A percentile compares a stretch with the other conserved stretches of the same genome.
These are phyloP conservation scores for Talaromyces stipitatus DNA, from an alignment of 495 filamentous ascomycete genomes.

Conservation along the genomic window DNA sequence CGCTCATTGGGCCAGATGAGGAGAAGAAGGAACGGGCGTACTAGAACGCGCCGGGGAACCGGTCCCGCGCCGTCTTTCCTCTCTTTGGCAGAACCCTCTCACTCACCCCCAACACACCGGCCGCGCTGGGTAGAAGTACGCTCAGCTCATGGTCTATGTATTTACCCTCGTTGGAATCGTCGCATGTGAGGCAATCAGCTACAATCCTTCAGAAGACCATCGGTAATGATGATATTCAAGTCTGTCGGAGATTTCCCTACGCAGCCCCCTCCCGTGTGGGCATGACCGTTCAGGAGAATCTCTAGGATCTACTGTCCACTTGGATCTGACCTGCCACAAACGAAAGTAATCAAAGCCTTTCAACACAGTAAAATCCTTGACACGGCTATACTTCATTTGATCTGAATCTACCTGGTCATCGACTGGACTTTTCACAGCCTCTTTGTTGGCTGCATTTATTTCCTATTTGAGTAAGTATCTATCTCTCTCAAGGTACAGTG, in stretches of 20 bases:
- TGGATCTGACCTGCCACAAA: neutral
- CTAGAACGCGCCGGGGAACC: neutral
- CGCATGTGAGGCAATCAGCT: conserved; percentile 6
- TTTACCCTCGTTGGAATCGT: conserved; percentile 41
- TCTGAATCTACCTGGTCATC: neutral
- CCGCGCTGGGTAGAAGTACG: too few species aligned
- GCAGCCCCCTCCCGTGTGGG: neutral
- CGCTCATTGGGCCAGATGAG: conserved; percentile 39
- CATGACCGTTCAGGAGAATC: neutral
- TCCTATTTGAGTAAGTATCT: neutral
- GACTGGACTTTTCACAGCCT: neutral
- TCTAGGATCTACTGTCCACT: neutral
- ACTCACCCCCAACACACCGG: conserved; percentile 2
- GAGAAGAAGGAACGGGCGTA: conserved; percentile 29
- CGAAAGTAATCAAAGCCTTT: neutral
- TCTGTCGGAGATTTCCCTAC: neutral
- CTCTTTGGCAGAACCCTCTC: conserved; percentile 3
- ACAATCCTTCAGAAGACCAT: neutral
- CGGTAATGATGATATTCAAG: neutral
- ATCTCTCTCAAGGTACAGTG: neutral
- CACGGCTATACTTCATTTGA: neutral
- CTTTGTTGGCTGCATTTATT: neutral
- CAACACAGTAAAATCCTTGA: neutral
- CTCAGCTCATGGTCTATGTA: conserved; percentile 13
- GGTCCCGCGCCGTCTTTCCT: neutral